Conservation (phyloP, 805 yeast species). For the Lipomyces anomalus region DNA sequence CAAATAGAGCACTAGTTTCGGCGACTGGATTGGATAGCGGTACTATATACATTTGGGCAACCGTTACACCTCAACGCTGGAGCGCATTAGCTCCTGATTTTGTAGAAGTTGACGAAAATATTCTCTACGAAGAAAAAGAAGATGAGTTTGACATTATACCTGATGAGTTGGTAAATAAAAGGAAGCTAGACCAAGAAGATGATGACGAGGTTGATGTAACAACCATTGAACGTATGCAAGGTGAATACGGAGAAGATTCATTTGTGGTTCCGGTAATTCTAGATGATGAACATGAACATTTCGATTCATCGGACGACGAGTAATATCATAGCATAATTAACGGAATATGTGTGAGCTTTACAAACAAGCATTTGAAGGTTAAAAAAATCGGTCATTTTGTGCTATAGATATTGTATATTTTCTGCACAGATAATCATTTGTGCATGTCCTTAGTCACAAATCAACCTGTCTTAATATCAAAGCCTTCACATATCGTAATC, state of each 20-base stretch:
- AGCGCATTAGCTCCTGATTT: conserved; percentile 95
- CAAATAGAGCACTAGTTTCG: conserved; percentile 61
- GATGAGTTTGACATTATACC: conserved; percentile 78
- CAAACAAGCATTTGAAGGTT: too few species aligned
- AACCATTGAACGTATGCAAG: conserved; percentile 55
- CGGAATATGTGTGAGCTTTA: too few species aligned
- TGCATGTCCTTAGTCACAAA: too few species aligned
- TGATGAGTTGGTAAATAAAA: conserved; percentile 57
- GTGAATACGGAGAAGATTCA: conserved; percentile 43
- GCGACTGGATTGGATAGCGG: conserved; percentile 86
- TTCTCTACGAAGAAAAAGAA: conserved; percentile 79
- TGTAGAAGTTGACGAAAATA: conserved; percentile 87
- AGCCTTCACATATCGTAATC: conserved; percentile 5
- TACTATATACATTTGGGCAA: conserved; percentile 72
- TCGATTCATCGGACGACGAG: conserved; percentile 18
- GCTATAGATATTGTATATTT: too few species aligned
- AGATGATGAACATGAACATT: conserved; percentile 26
- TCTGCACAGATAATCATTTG: too few species aligned
- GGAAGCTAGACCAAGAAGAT: conserved; percentile 59
- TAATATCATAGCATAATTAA: conserved; percentile 1
- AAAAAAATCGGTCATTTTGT: too few species aligned
- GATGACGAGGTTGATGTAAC: conserved; percentile 58
- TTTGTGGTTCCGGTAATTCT: conserved; percentile 56
- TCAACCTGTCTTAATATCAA: too few species aligned
- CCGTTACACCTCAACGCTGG: conserved; percentile 86